A percentile compares a stretch with the other conserved stretches of the same genome.
Evolutionary conservation across 805 yeast genomes (phyloP).

Genomic region (Pichia phayaonensis): DNA sequence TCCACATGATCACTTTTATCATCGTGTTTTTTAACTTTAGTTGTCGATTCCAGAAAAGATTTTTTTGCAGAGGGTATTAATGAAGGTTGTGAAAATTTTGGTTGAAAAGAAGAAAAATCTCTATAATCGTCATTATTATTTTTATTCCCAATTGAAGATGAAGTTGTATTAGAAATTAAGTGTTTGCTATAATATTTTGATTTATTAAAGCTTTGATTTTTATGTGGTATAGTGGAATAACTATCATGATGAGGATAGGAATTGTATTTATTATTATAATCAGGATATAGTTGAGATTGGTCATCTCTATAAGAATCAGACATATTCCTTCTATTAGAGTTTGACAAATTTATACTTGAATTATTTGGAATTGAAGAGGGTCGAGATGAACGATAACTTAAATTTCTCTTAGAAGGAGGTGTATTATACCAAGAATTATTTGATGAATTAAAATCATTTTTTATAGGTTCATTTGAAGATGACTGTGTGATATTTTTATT

Average conservation of each 20-base stretch:
- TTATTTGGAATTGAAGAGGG: slow-evolving; percentile 2
- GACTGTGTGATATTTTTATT: not conserved
- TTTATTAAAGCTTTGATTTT: not conserved
- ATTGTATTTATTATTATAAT: not conserved
- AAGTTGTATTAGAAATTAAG: not conserved
- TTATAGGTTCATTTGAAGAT: not conserved
- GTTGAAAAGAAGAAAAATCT: not conserved
- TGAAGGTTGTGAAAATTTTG: not conserved
- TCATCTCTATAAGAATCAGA: slow-evolving; percentile 4
- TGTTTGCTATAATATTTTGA: slow-evolving; percentile 1
- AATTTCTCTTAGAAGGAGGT: not conserved
- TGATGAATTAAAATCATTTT: not conserved
- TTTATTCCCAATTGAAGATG: not conserved
- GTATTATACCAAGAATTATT: not conserved
- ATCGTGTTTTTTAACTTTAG: not conserved
- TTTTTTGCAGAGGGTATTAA: not conserved
- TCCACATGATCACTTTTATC: not conserved
- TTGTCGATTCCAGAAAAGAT: not conserved
- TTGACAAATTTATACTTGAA: not conserved
- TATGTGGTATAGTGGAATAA: not conserved
- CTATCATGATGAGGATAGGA: not conserved
- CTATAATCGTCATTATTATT: not conserved
- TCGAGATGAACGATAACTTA: slow-evolving; percentile 1
- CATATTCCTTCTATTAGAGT: not conserved
- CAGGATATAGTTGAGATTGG: not conserved